A percentile compares a stretch with the other conserved stretches of the same genome.
These are phyloP conservation scores for Pterocarpus santalinus DNA, from an alignment of 306 rosid genomes.

Conservation along the genomic window DNA sequence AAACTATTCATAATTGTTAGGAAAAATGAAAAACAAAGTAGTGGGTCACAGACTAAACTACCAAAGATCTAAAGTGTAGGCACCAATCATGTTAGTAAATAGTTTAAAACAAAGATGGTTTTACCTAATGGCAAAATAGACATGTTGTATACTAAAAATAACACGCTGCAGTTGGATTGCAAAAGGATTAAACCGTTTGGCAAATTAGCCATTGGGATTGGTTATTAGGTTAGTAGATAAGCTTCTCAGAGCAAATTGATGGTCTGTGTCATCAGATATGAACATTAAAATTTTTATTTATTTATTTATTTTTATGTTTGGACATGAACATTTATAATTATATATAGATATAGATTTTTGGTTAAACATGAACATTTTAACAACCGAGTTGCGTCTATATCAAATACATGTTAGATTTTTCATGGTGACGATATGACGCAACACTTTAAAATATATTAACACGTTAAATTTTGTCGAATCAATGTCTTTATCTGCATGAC, in stretches of 20 bases:
- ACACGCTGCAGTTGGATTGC: background rate
- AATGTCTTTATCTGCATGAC: constrained; percentile 3
- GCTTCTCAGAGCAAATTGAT: background rate
- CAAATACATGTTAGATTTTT: background rate
- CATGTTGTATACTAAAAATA: background rate
- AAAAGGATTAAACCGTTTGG: background rate
- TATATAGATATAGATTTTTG: background rate
- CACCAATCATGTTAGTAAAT: background rate
- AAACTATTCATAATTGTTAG: background rate
- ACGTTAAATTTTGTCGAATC: background rate
- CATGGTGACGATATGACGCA: background rate
- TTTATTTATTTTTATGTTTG: too few relatives aligned
- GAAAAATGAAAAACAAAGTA: background rate
- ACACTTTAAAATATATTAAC: background rate
- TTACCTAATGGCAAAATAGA: background rate
- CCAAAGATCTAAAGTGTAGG: background rate
- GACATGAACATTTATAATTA: background rate
- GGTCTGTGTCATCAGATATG: background rate
- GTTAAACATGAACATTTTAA: background rate
- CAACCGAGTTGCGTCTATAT: background rate
- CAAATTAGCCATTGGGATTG: background rate
- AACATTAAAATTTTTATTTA: background rate
- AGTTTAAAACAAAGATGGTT: background rate
- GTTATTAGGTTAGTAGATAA: background rate
- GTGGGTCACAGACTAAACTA: constrained; percentile 22